Evolutionary conservation across 495 filamentous ascomycete species (phyloP).

Genomic region (Zalerion maritima): DNA sequence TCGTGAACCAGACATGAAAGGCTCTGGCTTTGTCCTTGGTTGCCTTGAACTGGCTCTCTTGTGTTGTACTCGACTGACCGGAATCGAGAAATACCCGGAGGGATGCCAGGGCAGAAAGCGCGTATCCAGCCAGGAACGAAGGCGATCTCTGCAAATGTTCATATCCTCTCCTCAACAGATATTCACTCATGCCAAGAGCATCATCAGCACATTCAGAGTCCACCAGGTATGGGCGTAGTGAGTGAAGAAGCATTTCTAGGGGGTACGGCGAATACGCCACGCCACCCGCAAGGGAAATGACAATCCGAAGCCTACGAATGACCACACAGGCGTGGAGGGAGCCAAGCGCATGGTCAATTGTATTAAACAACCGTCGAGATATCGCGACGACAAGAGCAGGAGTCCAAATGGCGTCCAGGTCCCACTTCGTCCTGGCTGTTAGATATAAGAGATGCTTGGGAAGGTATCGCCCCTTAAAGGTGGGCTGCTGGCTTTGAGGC

Average conservation of each 20-base stretch:
- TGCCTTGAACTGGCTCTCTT: conserved; percentile 56
- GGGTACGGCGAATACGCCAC: conserved; percentile 63
- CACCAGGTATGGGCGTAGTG: conserved; percentile 61
- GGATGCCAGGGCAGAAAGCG: conserved; percentile 59
- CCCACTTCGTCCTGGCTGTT: conserved; percentile 51
- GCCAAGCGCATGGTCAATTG: conserved; percentile 75
- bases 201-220: conserved; percentile 87
- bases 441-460: conserved; percentile 59
- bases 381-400: conserved; percentile 59
- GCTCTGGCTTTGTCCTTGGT: conserved; percentile 50
- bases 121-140: conserved; percentile 64
- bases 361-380: conserved; percentile 61
- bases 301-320: conserved; percentile 68
- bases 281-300: conserved; percentile 62
- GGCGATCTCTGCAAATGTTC: conserved; percentile 47
- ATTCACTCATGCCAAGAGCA: conserved; percentile 73
- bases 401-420: conserved; percentile 57
- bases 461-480: conserved; percentile 64
- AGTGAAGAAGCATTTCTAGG: conserved; percentile 80
- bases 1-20: conserved; percentile 60
- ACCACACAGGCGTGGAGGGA: conserved; percentile 75
- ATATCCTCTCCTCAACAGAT: conserved; percentile 57
- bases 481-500: conserved; percentile 68
- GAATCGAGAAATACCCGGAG: conserved; percentile 56
- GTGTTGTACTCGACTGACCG: conserved; percentile 52